A percentile compares a stretch with the other conserved stretches of the same genome.
Conservation (phyloP, 2,329 filamentous ascomycete genomes). For the Bipolaris victoriae region DNA sequence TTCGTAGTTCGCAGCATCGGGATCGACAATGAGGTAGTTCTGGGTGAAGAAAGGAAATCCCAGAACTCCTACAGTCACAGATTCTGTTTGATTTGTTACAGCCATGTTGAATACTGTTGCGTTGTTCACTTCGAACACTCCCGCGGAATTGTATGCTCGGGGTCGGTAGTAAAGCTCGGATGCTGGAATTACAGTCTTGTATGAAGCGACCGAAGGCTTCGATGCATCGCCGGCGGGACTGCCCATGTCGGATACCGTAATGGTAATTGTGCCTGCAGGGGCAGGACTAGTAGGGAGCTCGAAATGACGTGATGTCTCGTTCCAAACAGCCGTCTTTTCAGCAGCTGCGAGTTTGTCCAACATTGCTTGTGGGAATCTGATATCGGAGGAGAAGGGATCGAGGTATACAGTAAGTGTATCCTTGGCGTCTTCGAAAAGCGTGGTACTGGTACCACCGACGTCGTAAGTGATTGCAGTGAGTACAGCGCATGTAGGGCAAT, state of each 20-base stretch:
- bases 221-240: slow-evolving; percentile 20
- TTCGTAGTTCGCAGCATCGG: slow-evolving; percentile 25
- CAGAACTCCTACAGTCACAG: slow-evolving; percentile 13
- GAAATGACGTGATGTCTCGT: slow-evolving; percentile 22
- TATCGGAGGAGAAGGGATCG: slow-evolving; percentile 23
- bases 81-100: slow-evolving; percentile 21
- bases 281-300: slow-evolving; percentile 22
- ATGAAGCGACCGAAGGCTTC: slow-evolving; percentile 23
- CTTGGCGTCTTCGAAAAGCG: slow-evolving; percentile 14
- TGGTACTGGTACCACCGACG: slow-evolving; percentile 20
- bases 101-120: slow-evolving; percentile 26
- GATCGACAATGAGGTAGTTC: slow-evolving; percentile 28
- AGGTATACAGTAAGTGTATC: slow-evolving; percentile 23
- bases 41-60: slow-evolving; percentile 28
- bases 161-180: slow-evolving; percentile 23
- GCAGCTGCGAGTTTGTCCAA: slow-evolving; percentile 20
- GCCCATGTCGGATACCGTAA: slow-evolving; percentile 24
- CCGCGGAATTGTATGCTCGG: slow-evolving; percentile 21
- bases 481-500: slow-evolving; percentile 27
- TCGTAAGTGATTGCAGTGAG: slow-evolving; percentile 29
- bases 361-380: slow-evolving; percentile 19
- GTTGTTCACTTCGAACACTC: slow-evolving; percentile 22
- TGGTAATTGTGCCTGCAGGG: slow-evolving; percentile 22
- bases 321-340: slow-evolving; percentile 25
- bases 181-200: slow-evolving; percentile 25